Conservation (phyloP, 1,284 basidiomycete species). For the Apiotrichum gamsii region DNA sequence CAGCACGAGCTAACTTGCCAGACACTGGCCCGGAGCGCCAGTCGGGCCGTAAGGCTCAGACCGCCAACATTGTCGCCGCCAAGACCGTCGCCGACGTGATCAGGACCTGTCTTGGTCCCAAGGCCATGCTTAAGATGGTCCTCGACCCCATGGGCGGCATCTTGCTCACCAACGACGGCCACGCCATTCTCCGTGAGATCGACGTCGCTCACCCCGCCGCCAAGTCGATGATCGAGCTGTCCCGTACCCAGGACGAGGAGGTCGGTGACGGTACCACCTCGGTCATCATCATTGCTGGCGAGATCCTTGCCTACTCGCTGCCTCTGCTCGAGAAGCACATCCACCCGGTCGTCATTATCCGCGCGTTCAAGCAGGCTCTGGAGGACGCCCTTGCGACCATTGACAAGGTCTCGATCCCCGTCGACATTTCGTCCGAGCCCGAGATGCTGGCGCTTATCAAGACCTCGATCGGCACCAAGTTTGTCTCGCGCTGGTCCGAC, state of each 20-base stretch:
- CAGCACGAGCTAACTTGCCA: too few species aligned
- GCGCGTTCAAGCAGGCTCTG: constrained; percentile 92
- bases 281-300: constrained; percentile 68
- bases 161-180: constrained; percentile 94
- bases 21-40: constrained; percentile 91
- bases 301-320: constrained; percentile 34
- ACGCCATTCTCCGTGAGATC: constrained; percentile 94
- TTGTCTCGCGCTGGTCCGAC: constrained; percentile 91
- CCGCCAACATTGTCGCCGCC: constrained; percentile 93
- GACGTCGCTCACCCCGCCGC: constrained; percentile 97
- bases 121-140: constrained; percentile 99
- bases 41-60: constrained; percentile 90
- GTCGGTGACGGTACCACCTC: constrained; percentile 97
- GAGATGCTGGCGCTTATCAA: constrained; percentile 97
- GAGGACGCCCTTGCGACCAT: constrained; percentile 80
- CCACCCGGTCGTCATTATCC: constrained; percentile 98
- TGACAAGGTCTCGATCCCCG: constrained; percentile 72
- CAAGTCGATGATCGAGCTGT: constrained; percentile 98
- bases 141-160: constrained; percentile 97
- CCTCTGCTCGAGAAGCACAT: constrained; percentile 86
- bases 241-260: constrained; percentile 95
- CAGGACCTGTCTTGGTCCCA: constrained; percentile 91
- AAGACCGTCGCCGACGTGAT: constrained; percentile 99
- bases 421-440: constrained; percentile 76
- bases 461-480: constrained; percentile 98